A percentile compares a stretch with the other conserved stretches of the same genome.
Evolutionary conservation across 257 asterid species (phyloP).

Genomic region (Jaltomata sinuosa): DNA sequence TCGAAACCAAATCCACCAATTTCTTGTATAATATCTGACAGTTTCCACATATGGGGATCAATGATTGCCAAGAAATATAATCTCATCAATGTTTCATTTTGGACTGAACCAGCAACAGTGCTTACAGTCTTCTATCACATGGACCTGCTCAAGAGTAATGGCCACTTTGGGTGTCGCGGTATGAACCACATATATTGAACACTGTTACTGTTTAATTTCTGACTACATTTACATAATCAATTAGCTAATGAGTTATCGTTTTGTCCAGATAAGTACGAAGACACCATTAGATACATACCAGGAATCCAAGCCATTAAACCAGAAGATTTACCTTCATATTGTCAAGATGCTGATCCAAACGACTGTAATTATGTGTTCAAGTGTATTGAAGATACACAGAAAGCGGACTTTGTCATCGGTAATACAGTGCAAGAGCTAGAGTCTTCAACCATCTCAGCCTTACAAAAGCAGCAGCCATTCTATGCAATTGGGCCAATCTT

Average conservation of each 20-base stretch:
- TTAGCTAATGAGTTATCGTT: not conserved
- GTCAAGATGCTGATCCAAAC: not conserved
- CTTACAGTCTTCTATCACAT: slow-evolving; percentile 30
- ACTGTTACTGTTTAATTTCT: not conserved
- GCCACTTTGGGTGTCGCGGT: slow-evolving; percentile 30
- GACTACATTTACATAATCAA: not conserved
- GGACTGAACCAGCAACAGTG: slow-evolving; percentile 53
- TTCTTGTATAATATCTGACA: slow-evolving; percentile 38
- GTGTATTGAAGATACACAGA: slow-evolving; percentile 10
- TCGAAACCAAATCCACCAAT: slow-evolving; percentile 1
- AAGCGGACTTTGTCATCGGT: slow-evolving; percentile 6
- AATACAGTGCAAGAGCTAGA: slow-evolving; percentile 21
- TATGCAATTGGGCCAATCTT: slow-evolving; percentile 14
- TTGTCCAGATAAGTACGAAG: not conserved
- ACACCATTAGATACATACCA: slow-evolving; percentile 15
- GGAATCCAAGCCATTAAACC: slow-evolving; percentile 8
- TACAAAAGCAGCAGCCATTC: not conserved
- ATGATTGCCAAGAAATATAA: slow-evolving; percentile 29
- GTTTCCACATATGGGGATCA: slow-evolving; percentile 34
- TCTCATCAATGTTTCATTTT: slow-evolving; percentile 40
- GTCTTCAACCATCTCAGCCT: slow-evolving; percentile 3
- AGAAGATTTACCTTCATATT: slow-evolving; percentile 8
- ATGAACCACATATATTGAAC: not conserved
- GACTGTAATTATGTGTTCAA: not conserved
- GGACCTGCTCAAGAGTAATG: slow-evolving; percentile 29